These are phyloP conservation scores for Hypholoma sublateritium DNA, from an alignment of 768 basidiomycete species.

Conservation along the genomic window DNA sequence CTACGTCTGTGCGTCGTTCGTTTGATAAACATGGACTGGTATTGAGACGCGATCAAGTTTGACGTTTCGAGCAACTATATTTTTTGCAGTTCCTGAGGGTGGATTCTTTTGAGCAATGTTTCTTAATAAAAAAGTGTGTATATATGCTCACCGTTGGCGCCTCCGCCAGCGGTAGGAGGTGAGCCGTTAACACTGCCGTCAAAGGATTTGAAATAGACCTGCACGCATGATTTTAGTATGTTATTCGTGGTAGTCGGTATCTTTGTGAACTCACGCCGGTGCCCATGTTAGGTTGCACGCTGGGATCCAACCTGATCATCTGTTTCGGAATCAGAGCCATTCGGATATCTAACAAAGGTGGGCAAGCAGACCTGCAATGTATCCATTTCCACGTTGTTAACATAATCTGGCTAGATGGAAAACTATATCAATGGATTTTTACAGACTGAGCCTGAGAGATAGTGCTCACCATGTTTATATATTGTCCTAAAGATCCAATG, in stretches of 20 bases:
- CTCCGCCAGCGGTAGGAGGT: constrained; percentile 59
- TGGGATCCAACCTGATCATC: constrained; percentile 47
- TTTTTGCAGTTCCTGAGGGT: constrained; percentile 40
- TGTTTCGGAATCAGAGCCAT: constrained; percentile 12
- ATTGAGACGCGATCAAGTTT: constrained; percentile 44
- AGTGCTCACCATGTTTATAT: constrained; percentile 43
- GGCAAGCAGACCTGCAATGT: constrained; percentile 37
- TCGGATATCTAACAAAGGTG: not conserved
- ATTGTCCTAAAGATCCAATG: constrained; percentile 60
- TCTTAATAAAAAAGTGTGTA: not conserved
- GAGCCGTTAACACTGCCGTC: constrained; percentile 47
- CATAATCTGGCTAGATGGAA: constrained; percentile 47
- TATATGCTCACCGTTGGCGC: constrained; percentile 39
- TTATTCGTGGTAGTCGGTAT: not conserved
- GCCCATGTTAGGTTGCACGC: constrained; percentile 56
- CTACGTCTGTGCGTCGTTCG: constrained; percentile 47
- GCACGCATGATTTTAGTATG: not conserved
- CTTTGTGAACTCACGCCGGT: constrained; percentile 38
- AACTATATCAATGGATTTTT: not conserved
- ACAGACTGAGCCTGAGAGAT: not conserved
- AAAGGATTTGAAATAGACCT: constrained; percentile 63
- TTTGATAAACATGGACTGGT: constrained; percentile 51
- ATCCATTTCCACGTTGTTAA: constrained; percentile 50
- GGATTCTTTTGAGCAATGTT: not conserved
- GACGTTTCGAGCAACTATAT: constrained; percentile 43